Evolutionary conservation across 2,329 filamentous ascomycete species (phyloP).

Genomic region (Trichoderma sp.): DNA sequence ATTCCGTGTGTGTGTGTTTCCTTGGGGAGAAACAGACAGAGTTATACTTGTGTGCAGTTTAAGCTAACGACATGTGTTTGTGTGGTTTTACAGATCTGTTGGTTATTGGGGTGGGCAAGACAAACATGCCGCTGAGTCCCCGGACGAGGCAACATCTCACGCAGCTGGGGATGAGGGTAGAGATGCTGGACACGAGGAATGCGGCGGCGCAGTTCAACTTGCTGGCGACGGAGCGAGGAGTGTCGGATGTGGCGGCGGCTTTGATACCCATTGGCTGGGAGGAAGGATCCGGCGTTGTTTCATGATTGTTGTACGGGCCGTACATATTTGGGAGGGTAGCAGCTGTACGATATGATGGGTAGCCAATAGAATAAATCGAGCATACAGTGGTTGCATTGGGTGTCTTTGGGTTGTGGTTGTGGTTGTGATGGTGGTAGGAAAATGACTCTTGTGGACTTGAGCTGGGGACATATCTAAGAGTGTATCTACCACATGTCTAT

Average conservation of each 20-base stretch:
- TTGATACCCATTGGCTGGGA: conserved; percentile 83
- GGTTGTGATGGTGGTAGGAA: neutral
- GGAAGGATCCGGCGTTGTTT: conserved; percentile 43
- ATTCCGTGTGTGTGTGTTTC: neutral
- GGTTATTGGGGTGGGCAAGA: conserved; percentile 79
- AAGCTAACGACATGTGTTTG: neutral
- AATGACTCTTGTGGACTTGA: neutral
- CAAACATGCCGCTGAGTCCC: conserved; percentile 73
- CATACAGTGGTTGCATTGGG: neutral
- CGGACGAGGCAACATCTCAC: conserved; percentile 70
- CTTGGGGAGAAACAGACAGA: neutral
- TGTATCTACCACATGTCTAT: neutral
- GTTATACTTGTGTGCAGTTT: neutral
- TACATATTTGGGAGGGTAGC: too few species aligned
- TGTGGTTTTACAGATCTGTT: conserved; percentile 63
- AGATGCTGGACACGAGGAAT: conserved; percentile 89
- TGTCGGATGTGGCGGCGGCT: conserved; percentile 80
- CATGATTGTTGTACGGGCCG: neutral
- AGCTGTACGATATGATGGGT: neutral
- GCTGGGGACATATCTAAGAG: too few species aligned
- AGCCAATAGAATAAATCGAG: neutral
- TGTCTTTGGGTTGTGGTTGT: neutral
- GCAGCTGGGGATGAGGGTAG: conserved; percentile 76
- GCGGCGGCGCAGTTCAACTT: conserved; percentile 93
- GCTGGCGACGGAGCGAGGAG: conserved; percentile 87